Conservation (phyloP, 2,329 filamentous ascomycete species). For the Corniculantispora saksenae region DNA sequence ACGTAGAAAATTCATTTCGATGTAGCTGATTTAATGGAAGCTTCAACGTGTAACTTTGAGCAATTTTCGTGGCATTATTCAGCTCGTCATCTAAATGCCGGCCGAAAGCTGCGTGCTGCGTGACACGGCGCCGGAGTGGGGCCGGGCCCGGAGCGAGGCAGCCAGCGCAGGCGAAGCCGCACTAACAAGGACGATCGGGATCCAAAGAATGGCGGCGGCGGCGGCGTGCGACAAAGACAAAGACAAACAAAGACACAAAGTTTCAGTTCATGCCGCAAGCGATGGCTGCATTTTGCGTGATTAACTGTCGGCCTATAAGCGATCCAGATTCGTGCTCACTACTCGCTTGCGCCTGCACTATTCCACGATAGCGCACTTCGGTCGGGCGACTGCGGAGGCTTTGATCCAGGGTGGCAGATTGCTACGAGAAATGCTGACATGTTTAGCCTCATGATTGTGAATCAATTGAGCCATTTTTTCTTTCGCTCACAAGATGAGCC, state of each 20-base stretch:
- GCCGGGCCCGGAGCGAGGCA: conserved; percentile 10
- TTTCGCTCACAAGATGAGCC: not conserved
- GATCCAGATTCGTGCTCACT: not conserved
- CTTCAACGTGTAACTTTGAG: too few relatives aligned
- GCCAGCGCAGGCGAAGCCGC: not conserved
- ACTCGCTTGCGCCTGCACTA: not conserved
- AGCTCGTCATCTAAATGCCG: not conserved
- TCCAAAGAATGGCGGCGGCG: not conserved
- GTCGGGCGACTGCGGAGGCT: not conserved
- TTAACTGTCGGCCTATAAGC: not conserved
- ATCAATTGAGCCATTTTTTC: not conserved
- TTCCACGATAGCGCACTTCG: not conserved
- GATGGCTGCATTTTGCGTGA: not conserved
- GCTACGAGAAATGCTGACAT: not conserved
- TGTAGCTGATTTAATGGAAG: too few relatives aligned
- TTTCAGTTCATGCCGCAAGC: not conserved
- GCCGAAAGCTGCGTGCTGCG: not conserved
- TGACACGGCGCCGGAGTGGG: conserved; percentile 13
- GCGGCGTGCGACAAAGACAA: not conserved
- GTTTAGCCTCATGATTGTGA: not conserved
- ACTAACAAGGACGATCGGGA: not conserved
- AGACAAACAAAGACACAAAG: not conserved
- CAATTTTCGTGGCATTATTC: too few relatives aligned
- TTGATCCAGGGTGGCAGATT: not conserved
- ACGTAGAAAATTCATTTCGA: too few relatives aligned